Evolutionary conservation across 257 asterid genomes (phyloP).

Genomic region (Parsonsia alboflavescens): DNA sequence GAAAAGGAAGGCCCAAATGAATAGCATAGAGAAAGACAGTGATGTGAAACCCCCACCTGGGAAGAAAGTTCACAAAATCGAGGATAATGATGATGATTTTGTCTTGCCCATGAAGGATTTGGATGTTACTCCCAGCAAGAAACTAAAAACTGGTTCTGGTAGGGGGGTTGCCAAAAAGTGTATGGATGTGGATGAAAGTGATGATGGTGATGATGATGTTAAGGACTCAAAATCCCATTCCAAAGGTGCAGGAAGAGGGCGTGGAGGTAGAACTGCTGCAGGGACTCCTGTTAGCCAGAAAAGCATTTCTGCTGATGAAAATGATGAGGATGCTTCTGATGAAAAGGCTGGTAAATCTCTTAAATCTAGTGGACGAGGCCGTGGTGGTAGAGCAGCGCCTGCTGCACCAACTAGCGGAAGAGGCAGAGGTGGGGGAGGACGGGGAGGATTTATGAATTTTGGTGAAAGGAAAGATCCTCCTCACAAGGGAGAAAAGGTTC

Average conservation of each 20-base stretch:
- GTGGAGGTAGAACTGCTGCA: slow-evolving; percentile 58
- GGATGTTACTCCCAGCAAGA: slow-evolving; percentile 57
- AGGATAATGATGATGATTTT: slow-evolving; percentile 68
- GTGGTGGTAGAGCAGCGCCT: slow-evolving; percentile 77
- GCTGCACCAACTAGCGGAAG: slow-evolving; percentile 59
- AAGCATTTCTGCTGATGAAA: slow-evolving; percentile 43
- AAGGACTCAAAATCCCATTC: slow-evolving; percentile 37
- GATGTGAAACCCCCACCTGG: slow-evolving; percentile 48
- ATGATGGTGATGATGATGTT: slow-evolving; percentile 39
- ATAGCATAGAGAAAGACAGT: slow-evolving; percentile 23
- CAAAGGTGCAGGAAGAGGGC: slow-evolving; percentile 70
- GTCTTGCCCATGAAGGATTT: slow-evolving; percentile 43
- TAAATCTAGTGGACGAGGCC: slow-evolving; percentile 84
- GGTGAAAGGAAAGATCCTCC: slow-evolving; percentile 99
- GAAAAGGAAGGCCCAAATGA: slow-evolving; percentile 51
- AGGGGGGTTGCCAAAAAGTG: slow-evolving; percentile 48
- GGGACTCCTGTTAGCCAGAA: slow-evolving; percentile 32
- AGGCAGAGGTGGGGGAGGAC: slow-evolving; percentile 96
- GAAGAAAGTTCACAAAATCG: slow-evolving; percentile 55
- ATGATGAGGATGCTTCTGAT: slow-evolving; percentile 56
- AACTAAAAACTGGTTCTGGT: slow-evolving; percentile 62
- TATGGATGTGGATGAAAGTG: slow-evolving; percentile 38
- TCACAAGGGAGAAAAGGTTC: slow-evolving; percentile 97
- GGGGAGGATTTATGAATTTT: slow-evolving; percentile 93
- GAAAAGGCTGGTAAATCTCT: slow-evolving; percentile 46